Conservation (phyloP, 257 asterid genomes). For the Gentiana dahurica region DNA sequence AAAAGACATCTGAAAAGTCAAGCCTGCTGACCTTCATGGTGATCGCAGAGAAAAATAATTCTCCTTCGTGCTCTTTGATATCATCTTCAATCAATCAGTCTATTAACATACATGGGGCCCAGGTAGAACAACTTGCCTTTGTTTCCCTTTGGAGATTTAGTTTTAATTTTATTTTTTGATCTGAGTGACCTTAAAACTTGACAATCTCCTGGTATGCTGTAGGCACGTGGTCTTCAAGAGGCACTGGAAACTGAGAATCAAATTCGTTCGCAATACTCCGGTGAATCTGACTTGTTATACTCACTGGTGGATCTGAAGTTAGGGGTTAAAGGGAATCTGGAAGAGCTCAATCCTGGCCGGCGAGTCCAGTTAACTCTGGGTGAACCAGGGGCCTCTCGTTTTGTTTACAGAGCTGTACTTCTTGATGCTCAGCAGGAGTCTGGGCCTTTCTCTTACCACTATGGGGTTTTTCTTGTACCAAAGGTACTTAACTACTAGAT, state of each 20-base stretch:
- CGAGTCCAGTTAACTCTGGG: conserved; percentile 64
- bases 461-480: conserved; percentile 83
- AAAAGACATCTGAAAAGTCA: conserved; percentile 30
- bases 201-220: conserved; percentile 14
- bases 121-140: conserved; percentile 34
- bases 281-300: conserved; percentile 45
- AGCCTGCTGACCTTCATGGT: conserved; percentile 76
- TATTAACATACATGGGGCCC: conserved; percentile 32
- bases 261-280: conserved; percentile 44
- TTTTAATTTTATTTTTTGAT: background rate
- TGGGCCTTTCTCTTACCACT: conserved; percentile 48
- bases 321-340: conserved; percentile 65
- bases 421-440: conserved; percentile 61
- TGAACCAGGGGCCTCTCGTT: conserved; percentile 60
- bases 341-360: conserved; percentile 67
- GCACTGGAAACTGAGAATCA: conserved; percentile 57
- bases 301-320: conserved; percentile 72
- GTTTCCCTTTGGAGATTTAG: background rate
- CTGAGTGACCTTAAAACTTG: conserved; percentile 7
- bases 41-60: conserved; percentile 56
- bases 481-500: conserved; percentile 40
- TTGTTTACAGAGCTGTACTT: conserved; percentile 56
- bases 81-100: conserved; percentile 36
- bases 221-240: conserved; percentile 54
- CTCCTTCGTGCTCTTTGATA: conserved; percentile 39